Evolutionary conservation across 305 asterid species (phyloP).

Genomic region (Euphrasia arctica): DNA sequence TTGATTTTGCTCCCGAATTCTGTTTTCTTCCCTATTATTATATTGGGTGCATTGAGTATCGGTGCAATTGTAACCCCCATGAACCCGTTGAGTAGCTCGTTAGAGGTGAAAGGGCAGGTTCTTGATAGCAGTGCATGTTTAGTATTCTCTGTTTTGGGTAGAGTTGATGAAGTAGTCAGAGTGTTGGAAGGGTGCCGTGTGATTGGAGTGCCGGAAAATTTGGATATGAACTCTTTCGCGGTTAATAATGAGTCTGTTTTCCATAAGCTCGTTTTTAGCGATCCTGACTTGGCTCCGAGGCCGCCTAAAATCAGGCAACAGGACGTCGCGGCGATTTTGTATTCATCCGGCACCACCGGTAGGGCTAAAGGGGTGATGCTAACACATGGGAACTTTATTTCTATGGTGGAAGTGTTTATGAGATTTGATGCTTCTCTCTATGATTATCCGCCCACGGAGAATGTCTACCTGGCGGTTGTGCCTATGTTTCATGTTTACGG

Average conservation of each 20-base stretch:
- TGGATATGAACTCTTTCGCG: slow-evolving; percentile 21
- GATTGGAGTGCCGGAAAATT: slow-evolving; percentile 52
- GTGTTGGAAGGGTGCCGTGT: slow-evolving; percentile 37
- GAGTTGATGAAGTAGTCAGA: slow-evolving; percentile 37
- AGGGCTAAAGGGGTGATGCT: slow-evolving; percentile 62
- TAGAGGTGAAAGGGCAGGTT: slow-evolving; percentile 57
- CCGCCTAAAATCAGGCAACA: slow-evolving; percentile 54
- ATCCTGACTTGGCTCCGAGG: slow-evolving; percentile 55
- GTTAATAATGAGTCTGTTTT: slow-evolving; percentile 33
- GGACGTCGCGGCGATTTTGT: slow-evolving; percentile 67
- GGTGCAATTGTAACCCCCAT: slow-evolving; percentile 66
- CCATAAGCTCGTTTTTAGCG: slow-evolving; percentile 45
- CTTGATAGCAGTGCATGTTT: slow-evolving; percentile 48
- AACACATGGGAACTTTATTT: slow-evolving; percentile 71
- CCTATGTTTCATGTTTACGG: slow-evolving; percentile 90
- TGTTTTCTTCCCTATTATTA: slow-evolving; percentile 51
- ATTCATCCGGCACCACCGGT: slow-evolving; percentile 86
- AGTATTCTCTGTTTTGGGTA: slow-evolving; percentile 40
- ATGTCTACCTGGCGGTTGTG: slow-evolving; percentile 54
- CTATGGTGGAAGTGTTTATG: slow-evolving; percentile 57
- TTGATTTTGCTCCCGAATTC: slow-evolving; percentile 61
- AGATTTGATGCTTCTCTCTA: slow-evolving; percentile 68
- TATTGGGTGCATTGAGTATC: slow-evolving; percentile 62
- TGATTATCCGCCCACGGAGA: slow-evolving; percentile 38
- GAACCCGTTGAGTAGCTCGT: slow-evolving; percentile 59